A percentile compares a stretch with the other conserved stretches of the same genome.
phyloP scores from a whole-genome alignment of 805 yeast genomes.

The Teunomyces funiuensis region DNA sequence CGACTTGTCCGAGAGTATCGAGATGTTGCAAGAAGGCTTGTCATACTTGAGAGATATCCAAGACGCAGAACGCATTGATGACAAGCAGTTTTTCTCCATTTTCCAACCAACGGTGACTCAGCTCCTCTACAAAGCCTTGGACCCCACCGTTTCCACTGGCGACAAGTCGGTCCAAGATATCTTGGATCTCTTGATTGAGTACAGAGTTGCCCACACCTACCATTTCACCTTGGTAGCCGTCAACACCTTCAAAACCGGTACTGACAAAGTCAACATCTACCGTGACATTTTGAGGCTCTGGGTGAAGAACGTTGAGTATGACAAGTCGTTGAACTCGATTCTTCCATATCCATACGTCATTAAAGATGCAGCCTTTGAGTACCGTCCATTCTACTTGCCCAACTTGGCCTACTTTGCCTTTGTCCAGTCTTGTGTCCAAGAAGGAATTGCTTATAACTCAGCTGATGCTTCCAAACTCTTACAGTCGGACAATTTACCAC shows the following conservation, averaged over 20 bases:
- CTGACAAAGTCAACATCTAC: constrained; percentile 15
- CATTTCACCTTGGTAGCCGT: constrained; percentile 27
- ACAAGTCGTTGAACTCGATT: constrained; percentile 9
- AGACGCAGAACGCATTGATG: constrained; percentile 29
- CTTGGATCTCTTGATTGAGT: constrained; percentile 26
- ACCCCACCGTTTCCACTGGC: constrained; percentile 11
- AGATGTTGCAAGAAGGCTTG: constrained; percentile 42
- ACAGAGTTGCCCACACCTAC: constrained; percentile 34
- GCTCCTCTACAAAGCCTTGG: constrained; percentile 20
- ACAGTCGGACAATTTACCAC: constrained; percentile 25
- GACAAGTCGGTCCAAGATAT: constrained; percentile 17
- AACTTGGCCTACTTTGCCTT: constrained; percentile 37
- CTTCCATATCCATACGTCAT: constrained; percentile 8
- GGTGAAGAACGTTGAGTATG: constrained; percentile 34
- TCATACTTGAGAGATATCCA: constrained; percentile 39
- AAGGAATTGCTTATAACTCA: constrained; percentile 21
- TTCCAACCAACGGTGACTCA: constrained; percentile 30
- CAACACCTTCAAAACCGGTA: constrained; percentile 15
- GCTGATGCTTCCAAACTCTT: constrained; percentile 28
- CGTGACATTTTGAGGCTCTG: constrained; percentile 29
- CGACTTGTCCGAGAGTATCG: constrained; percentile 30
- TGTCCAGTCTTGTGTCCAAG: constrained; percentile 27
- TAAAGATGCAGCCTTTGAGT: constrained; percentile 11
- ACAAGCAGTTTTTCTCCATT: constrained; percentile 20
- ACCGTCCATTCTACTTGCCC: constrained; percentile 14